Evolutionary conservation across 495 filamentous ascomycete genomes (phyloP).

Genomic region (Aspergillus leporis): DNA sequence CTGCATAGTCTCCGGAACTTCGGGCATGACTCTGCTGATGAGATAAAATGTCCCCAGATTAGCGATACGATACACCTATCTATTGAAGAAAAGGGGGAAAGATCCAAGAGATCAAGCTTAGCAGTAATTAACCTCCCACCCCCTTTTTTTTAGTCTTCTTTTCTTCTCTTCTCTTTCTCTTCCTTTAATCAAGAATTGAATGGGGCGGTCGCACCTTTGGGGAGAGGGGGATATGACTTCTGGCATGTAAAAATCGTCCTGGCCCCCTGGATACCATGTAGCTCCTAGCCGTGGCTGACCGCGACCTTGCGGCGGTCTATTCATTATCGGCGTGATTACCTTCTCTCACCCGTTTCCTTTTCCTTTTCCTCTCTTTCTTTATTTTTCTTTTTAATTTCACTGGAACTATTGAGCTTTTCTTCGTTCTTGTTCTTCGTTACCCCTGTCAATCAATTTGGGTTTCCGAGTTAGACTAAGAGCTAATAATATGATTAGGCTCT

Average conservation of each 20-base stretch:
- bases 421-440: slow-evolving; percentile 3
- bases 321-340: slow-evolving; percentile 29
- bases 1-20: slow-evolving; percentile 85
- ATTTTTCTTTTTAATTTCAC: slow-evolving; percentile 2
- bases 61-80: slow-evolving; percentile 15
- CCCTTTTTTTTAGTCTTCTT: slow-evolving; percentile 5
- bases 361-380: slow-evolving; percentile 4
- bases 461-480: slow-evolving; percentile 16
- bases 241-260: slow-evolving; percentile 84
- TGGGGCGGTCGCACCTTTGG: slow-evolving; percentile 68
- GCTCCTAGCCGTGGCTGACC: slow-evolving; percentile 64
- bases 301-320: slow-evolving; percentile 44
- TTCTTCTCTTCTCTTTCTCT: slow-evolving; percentile 7
- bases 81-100: neutral
- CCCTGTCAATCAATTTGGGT: slow-evolving; percentile 16
- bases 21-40: slow-evolving; percentile 64
- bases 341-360: neutral
- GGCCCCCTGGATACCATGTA: slow-evolving; percentile 86
- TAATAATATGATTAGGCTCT: slow-evolving; percentile 8
- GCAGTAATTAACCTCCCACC: neutral
- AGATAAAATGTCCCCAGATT: slow-evolving; percentile 16
- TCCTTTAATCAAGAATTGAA: neutral
- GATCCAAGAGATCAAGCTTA: neutral
- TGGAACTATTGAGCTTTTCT: slow-evolving; percentile 12
- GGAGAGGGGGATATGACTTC: slow-evolving; percentile 80